Conservation (phyloP, 306 rosid species). For the Bauhinia variegata region DNA sequence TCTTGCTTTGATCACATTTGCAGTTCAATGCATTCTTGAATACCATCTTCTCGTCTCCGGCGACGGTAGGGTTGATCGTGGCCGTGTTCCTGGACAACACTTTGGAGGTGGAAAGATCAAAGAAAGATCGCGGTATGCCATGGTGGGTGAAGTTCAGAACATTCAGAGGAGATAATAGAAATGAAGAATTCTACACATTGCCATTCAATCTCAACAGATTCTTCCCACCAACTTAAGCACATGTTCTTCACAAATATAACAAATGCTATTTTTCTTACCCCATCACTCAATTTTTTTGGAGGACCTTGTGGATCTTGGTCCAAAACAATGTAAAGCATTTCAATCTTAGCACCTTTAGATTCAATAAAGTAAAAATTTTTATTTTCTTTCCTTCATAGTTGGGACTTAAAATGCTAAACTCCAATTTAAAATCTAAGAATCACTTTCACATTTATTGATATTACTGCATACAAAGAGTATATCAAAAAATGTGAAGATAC, state of each 20-base stretch:
- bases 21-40: conserved; percentile 95
- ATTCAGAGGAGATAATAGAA: conserved; percentile 90
- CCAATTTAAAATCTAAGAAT: too few relatives aligned
- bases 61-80: conserved; percentile 77
- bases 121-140: conserved; percentile 96
- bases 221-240: conserved; percentile 94
- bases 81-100: conserved; percentile 96
- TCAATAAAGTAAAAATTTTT: conserved; percentile 40
- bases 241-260: conserved; percentile 26
- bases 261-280: conserved; percentile 33
- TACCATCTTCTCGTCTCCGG: conserved; percentile 83
- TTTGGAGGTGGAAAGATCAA: conserved; percentile 77
- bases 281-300: conserved; percentile 38
- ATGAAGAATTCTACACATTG: conserved; percentile 90
- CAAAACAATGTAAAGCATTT: conserved; percentile 34
- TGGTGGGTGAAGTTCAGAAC: conserved; percentile 98
- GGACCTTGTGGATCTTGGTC: conserved; percentile 40
- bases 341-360: conserved; percentile 16
- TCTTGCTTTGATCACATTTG: conserved; percentile 10
- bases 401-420: too few relatives aligned
- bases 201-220: conserved; percentile 95
- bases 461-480: too few relatives aligned
- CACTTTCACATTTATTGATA: too few relatives aligned
- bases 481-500: too few relatives aligned
- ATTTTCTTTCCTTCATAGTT: not conserved